phyloP scores from a whole-genome alignment of 768 basidiomycete species.

The Calocera cornea region DNA sequence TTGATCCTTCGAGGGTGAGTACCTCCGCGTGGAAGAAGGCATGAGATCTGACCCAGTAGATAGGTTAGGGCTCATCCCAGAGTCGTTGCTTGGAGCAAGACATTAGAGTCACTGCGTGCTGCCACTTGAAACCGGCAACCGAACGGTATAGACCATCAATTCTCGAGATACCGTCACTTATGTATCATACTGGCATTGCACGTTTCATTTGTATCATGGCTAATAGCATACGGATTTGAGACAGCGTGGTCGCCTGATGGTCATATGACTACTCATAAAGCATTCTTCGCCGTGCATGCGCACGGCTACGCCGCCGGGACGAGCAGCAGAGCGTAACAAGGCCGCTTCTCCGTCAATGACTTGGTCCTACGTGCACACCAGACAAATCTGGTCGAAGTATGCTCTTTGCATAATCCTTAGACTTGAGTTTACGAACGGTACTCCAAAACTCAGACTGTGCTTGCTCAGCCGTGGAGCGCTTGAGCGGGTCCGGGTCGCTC shows the following conservation, averaged over 20 bases:
- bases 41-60: background rate
- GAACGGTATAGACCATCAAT: background rate
- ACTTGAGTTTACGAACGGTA: background rate
- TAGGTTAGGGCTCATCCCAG: constrained; percentile 62
- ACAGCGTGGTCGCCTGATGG: too few species aligned
- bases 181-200: background rate
- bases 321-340: too few species aligned
- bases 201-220: too few species aligned
- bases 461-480: background rate
- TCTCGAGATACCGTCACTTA: background rate
- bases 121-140: background rate
- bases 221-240: too few species aligned
- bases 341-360: too few species aligned
- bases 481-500: background rate
- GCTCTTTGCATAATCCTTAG: too few species aligned
- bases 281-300: too few species aligned
- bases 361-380: too few species aligned
- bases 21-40: background rate
- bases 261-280: too few species aligned
- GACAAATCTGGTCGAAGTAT: too few species aligned
- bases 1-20: constrained; percentile 56
- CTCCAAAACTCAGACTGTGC: background rate
- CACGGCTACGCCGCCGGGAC: too few species aligned
- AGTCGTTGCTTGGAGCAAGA: constrained; percentile 58
- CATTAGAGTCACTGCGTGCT: constrained; percentile 30